Evolutionary conservation across 805 yeast species (phyloP), one percentile per base, ranked within the genome.

Genomic region (Starmerella powellii): DNA sequence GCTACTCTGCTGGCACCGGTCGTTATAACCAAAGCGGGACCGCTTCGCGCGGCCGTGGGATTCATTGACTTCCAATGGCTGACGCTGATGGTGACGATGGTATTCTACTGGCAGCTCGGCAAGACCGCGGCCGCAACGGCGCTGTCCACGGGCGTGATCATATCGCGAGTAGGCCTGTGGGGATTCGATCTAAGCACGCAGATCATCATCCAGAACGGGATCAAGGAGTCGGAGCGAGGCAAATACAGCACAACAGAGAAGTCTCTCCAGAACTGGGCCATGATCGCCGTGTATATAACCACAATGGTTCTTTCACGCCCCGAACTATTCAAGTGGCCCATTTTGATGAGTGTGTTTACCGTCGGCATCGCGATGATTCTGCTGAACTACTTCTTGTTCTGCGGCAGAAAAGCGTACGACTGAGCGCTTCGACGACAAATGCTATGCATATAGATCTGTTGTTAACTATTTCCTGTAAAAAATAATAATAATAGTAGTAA

Each of bases 131-230:
- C 47, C 6, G 43, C 57, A 0, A 30, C 43, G 11, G 43, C 45
- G 4, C 35, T 56, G 24, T 40, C 59, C 3, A 34, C 45, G n/a
- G 62, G 60, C 6, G 57, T 55, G 5, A 47, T 56, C 5, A 35
- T 63, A n/a, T 57, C 63, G 16, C 51, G 70, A 13, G 42, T 65
- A 18, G 70, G 70, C 1, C 50, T 65, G 10, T 65, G 70, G 69
- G 67, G 70, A 19, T 64, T 61, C 49, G 68, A 64, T 41, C 49
- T 65, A 24, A 51, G 65, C 21, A 52, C 61, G 1, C 67, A 64
- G 44, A 52, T 57, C 19, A 48, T 55, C 13, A 52, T 65, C 19
- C 68, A 63, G 35, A 55, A 62, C 17, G 57, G 55, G 28, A 63
- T 64, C 21, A 53, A 48, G 17, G 59, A 58, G 32, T 58, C 56